Conservation (phyloP, 2,329 filamentous ascomycete genomes). For the Torrubiella hemipterigena region DNA sequence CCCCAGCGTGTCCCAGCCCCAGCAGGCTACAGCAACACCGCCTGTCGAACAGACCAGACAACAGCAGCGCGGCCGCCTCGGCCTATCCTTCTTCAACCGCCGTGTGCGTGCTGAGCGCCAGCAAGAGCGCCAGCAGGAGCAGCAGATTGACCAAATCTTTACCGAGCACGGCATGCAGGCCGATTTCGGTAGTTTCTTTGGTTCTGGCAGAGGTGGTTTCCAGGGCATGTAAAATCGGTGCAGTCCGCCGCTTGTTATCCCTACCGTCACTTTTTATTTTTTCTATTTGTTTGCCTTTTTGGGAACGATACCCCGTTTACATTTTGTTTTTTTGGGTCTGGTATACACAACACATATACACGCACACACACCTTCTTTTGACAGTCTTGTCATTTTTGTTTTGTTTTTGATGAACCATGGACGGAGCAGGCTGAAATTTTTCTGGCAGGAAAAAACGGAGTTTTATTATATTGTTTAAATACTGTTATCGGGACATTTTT, state of each 20-base stretch:
- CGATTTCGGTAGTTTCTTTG: constrained; percentile 35
- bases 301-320: too few relatives aligned
- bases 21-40: too few relatives aligned
- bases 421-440: neutral
- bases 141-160: constrained; percentile 38
- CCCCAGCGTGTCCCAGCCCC: constrained; percentile 9
- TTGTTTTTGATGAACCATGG: constrained; percentile 1
- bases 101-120: constrained; percentile 11
- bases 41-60: constrained; percentile 16
- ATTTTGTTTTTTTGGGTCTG: neutral
- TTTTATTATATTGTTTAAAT: too few relatives aligned
- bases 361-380: too few relatives aligned
- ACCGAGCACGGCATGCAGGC: constrained; percentile 31
- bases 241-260: constrained; percentile 25
- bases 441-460: too few relatives aligned
- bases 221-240: constrained; percentile 27
- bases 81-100: constrained; percentile 13
- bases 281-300: constrained; percentile 2
- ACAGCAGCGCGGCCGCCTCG: constrained; percentile 20
- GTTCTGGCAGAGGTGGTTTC: constrained; percentile 28
- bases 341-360: too few relatives aligned
- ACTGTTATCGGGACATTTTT: too few relatives aligned
- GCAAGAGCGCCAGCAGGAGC: constrained; percentile 18
- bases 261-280: constrained; percentile 14
- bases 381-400: too few relatives aligned